These are phyloP conservation scores for Penicillium simplicissimum DNA, from an alignment of 495 filamentous ascomycete genomes.

Conservation along the genomic window DNA sequence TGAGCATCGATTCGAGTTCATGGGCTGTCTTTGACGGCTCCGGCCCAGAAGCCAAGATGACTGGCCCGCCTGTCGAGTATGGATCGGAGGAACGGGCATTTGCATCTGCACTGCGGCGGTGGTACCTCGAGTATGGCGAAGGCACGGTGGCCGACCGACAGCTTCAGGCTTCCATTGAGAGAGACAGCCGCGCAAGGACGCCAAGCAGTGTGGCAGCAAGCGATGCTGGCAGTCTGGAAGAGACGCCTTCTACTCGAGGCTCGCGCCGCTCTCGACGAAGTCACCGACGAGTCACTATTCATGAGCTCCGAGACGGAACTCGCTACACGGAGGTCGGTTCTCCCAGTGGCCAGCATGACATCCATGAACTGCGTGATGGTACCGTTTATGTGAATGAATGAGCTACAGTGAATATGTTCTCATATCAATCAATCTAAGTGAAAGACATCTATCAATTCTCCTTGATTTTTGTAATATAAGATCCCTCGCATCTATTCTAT, in stretches of 20 bases:
- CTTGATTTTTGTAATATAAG: not conserved
- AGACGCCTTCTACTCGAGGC: slow-evolving; percentile 28
- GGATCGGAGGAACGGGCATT: slow-evolving; percentile 58
- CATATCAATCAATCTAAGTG: not conserved
- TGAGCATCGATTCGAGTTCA: slow-evolving; percentile 51
- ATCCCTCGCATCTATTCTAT: not conserved
- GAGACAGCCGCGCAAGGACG: slow-evolving; percentile 36
- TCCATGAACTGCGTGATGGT: slow-evolving; percentile 49
- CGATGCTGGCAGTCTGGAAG: slow-evolving; percentile 37
- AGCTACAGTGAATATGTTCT: slow-evolving; percentile 3
- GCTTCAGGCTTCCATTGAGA: slow-evolving; percentile 40
- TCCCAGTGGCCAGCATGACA: slow-evolving; percentile 35
- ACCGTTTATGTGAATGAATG: slow-evolving; percentile 47
- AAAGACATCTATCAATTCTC: not conserved
- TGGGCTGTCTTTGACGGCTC: slow-evolving; percentile 64
- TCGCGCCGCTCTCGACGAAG: slow-evolving; percentile 36
- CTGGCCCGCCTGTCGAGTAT: slow-evolving; percentile 67
- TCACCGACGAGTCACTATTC: slow-evolving; percentile 42
- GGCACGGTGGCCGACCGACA: slow-evolving; percentile 41
- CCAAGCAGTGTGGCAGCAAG: slow-evolving; percentile 38
- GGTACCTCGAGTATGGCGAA: slow-evolving; percentile 39
- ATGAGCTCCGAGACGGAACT: slow-evolving; percentile 47
- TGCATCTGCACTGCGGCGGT: slow-evolving; percentile 52
- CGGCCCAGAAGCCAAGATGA: slow-evolving; percentile 48
- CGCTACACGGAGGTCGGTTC: slow-evolving; percentile 46